These are phyloP conservation scores for Plasmodium gonderi DNA, from an alignment of 169 alveolate genomes.

Conservation along the genomic window DNA sequence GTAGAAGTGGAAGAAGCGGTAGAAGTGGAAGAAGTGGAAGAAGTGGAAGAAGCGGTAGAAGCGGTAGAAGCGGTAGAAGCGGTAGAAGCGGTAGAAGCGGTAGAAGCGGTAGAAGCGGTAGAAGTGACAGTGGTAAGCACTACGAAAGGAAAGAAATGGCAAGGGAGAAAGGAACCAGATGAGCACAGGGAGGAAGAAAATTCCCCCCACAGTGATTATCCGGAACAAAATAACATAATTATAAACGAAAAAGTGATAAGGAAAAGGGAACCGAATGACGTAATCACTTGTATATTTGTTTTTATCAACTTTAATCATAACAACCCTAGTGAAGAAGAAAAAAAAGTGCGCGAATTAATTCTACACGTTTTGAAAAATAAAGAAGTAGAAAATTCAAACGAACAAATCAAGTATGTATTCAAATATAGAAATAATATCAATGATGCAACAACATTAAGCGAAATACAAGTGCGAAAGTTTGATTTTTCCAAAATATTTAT, in stretches of 20 bases:
- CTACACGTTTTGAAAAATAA: slow-evolving; percentile 36
- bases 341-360: slow-evolving; percentile 48
- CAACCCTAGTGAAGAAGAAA: slow-evolving; percentile 34
- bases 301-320: slow-evolving; percentile 2
- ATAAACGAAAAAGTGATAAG: not conserved
- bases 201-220: not conserved
- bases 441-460: slow-evolving; percentile 66
- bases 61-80: no score
- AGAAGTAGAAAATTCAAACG: slow-evolving; percentile 1
- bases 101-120: not conserved
- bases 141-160: not conserved
- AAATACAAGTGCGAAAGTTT: slow-evolving; percentile 33
- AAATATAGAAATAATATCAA: slow-evolving; percentile 62
- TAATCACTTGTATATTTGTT: slow-evolving; percentile 24
- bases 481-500: slow-evolving; percentile 21
- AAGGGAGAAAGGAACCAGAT: no score
- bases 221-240: not conserved
- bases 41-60: not conserved
- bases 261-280: not conserved
- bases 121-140: not conserved
- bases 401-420: slow-evolving; percentile 1
- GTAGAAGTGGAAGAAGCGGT: not conserved
- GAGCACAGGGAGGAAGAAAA: not conserved
- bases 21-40: not conserved
- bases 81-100: no score